A percentile compares a stretch with the other conserved stretches of the same genome.
phyloP scores from a whole-genome alignment of 2,329 filamentous ascomycete species.

The Verticillium alfalfae region DNA sequence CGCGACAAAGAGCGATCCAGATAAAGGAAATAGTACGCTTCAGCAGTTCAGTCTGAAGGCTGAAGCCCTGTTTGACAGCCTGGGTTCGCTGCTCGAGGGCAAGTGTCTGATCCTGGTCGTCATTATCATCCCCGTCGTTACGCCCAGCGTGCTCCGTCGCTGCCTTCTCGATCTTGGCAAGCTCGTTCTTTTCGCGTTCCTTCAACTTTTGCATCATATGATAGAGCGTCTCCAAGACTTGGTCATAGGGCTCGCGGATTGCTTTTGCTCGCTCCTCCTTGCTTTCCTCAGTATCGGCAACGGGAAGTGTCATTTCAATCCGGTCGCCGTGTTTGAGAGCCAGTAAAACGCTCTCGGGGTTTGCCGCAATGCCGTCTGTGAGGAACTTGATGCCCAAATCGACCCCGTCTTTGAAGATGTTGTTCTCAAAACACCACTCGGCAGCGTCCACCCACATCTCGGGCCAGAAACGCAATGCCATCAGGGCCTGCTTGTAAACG shows the following conservation, averaged over 20 bases:
- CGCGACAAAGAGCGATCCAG: slow-evolving; percentile 91
- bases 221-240: slow-evolving; percentile 82
- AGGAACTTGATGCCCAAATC: slow-evolving; percentile 69
- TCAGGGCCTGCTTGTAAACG: slow-evolving; percentile 88
- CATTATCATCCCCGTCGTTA: slow-evolving; percentile 34
- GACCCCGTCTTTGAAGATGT: slow-evolving; percentile 55
- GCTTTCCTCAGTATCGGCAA: slow-evolving; percentile 70
- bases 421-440: slow-evolving; percentile 84
- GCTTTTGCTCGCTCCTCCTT: slow-evolving; percentile 71
- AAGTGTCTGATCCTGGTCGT: slow-evolving; percentile 39
- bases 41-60: slow-evolving; percentile 67
- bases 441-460: slow-evolving; percentile 94
- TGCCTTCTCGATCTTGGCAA: slow-evolving; percentile 52
- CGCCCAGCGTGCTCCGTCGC: slow-evolving; percentile 27
- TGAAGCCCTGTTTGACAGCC: slow-evolving; percentile 60
- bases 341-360: slow-evolving; percentile 87
- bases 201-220: slow-evolving; percentile 71
- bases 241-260: slow-evolving; percentile 78
- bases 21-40: slow-evolving; percentile 84
- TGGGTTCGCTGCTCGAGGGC: slow-evolving; percentile 59
- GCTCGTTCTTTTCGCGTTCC: slow-evolving; percentile 52
- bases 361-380: slow-evolving; percentile 75
- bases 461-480: slow-evolving; percentile 91
- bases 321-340: slow-evolving; percentile 87
- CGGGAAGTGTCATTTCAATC: slow-evolving; percentile 71